A percentile compares a stretch with the other conserved stretches of the same genome.
phyloP scores from a whole-genome alignment of 169 alveolate species.

The Plasmodium relictum region DNA sequence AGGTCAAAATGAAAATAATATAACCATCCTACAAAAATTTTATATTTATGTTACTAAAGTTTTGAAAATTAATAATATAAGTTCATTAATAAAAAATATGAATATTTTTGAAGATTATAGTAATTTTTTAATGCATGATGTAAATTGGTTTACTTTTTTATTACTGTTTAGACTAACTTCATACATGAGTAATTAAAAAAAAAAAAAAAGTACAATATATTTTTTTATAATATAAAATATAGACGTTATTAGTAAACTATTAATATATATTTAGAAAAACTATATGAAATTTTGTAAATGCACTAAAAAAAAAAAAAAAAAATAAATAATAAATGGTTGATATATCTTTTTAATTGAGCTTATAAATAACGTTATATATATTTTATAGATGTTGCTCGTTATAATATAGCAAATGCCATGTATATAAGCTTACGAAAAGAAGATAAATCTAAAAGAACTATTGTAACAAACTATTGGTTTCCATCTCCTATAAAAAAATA shows the following conservation, averaged over 20 bases:
- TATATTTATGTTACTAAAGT: conserved; percentile 12
- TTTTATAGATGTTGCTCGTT: conserved; percentile 23
- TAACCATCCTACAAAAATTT: conserved; percentile 44
- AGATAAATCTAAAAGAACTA: conserved; percentile 2
- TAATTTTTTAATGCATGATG: conserved; percentile 61
- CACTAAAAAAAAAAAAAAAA: neutral
- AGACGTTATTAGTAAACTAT: no score
- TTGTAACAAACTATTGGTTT: conserved; percentile 45
- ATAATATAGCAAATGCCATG: conserved; percentile 60
- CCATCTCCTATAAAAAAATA: conserved; percentile 47
- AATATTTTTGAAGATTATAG: conserved; percentile 42
- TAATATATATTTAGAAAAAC: neutral
- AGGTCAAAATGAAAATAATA: conserved; percentile 18
- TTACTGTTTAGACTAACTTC: conserved; percentile 48
- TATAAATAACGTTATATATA: neutral
- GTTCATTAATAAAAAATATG: conserved; percentile 9
- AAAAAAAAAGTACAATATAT: neutral
- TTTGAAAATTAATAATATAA: conserved; percentile 24
- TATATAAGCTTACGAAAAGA: conserved; percentile 15
- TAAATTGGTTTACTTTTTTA: conserved; percentile 58
- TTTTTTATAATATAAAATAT: no score
- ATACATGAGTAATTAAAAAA: conserved; percentile 21
- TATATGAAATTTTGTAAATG: neutral
- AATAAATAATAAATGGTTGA: neutral
- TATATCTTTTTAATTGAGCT: neutral